A percentile compares a stretch with the other conserved stretches of the same genome.
These are phyloP conservation scores for Suillus ampliporus DNA, from an alignment of 768 basidiomycete species.

Conservation along the genomic window DNA sequence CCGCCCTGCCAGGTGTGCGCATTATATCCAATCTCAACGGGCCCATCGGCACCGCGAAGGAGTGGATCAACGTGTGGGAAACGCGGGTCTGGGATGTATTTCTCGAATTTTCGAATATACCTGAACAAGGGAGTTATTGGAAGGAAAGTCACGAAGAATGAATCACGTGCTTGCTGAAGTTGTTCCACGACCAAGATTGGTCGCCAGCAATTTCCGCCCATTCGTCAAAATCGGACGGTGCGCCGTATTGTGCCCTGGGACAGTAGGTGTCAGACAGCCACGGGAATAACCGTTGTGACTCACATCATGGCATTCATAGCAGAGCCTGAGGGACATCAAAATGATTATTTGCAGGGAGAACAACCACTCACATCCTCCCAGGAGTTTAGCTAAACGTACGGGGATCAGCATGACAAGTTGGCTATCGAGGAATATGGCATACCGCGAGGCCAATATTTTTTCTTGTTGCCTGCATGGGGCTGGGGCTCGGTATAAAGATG, in stretches of 20 bases:
- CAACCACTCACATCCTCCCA: slow-evolving; percentile 70
- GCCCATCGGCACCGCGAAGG: slow-evolving; percentile 57
- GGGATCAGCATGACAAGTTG: slow-evolving; percentile 2
- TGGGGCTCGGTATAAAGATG: slow-evolving; percentile 64
- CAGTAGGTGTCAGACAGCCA: slow-evolving; percentile 13
- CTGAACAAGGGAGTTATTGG: slow-evolving; percentile 37
- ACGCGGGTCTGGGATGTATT: slow-evolving; percentile 52
- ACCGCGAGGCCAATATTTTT: slow-evolving; percentile 73
- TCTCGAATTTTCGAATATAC: slow-evolving; percentile 76
- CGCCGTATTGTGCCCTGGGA: slow-evolving; percentile 58
- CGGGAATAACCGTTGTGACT: background rate
- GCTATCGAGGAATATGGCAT: slow-evolving; percentile 10
- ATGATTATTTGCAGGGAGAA: slow-evolving; percentile 2
- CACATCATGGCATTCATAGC: slow-evolving; percentile 67
- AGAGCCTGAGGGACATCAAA: slow-evolving; percentile 46
- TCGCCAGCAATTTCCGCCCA: slow-evolving; percentile 62
- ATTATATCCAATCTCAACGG: slow-evolving; percentile 64
- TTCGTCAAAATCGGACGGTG: slow-evolving; percentile 73
- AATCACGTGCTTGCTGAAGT: slow-evolving; percentile 51
- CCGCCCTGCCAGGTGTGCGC: slow-evolving; percentile 51
- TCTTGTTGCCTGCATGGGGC: slow-evolving; percentile 48
- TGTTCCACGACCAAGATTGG: slow-evolving; percentile 59
- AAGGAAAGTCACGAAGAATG: background rate
- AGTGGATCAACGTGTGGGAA: slow-evolving; percentile 55
- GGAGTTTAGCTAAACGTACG: slow-evolving; percentile 55